Conservation (phyloP, 768 basidiomycete species). For the Ramaria sp. region DNA sequence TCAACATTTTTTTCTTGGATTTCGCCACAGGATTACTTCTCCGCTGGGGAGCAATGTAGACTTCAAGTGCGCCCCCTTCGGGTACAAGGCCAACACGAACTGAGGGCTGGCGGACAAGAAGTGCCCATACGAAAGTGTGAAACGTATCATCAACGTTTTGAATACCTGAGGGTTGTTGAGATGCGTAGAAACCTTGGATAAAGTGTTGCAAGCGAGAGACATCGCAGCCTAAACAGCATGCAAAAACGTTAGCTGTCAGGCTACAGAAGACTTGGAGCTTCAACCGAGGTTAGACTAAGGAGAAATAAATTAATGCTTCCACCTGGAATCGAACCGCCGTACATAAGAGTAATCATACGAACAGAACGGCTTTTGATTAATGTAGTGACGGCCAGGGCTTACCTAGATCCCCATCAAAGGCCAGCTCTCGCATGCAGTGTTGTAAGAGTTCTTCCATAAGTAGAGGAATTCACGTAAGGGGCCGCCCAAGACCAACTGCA, state of each 20-base stretch:
- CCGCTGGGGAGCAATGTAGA: constrained; percentile 73
- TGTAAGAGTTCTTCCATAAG: constrained; percentile 78
- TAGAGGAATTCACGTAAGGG: too few species aligned
- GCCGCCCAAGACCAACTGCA: too few species aligned
- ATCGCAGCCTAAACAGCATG: constrained; percentile 46
- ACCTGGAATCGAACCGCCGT: constrained; percentile 8
- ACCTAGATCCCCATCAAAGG: constrained; percentile 90
- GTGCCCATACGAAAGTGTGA: constrained; percentile 72
- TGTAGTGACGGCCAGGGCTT: constrained; percentile 33
- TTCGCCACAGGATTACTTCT: constrained; percentile 42
- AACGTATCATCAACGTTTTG: constrained; percentile 70
- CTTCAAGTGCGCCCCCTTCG: constrained; percentile 45
- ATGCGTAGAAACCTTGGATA: constrained; percentile 52
- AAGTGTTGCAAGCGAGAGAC: constrained; percentile 63
- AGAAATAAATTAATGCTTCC: constrained; percentile 13
- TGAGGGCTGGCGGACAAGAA: constrained; percentile 64
- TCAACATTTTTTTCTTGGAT: constrained; percentile 10
- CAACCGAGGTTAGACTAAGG: neutral
- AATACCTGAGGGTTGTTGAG: constrained; percentile 23
- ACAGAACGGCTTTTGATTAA: too few species aligned
- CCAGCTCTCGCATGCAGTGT: constrained; percentile 74
- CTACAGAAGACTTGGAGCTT: neutral
- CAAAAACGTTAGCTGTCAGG: neutral
- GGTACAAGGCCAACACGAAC: constrained; percentile 68
- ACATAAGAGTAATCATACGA: constrained; percentile 14